Base-by-base conservation (phyloP, 306 rosid species). In the Sphenostylis stenocarpa region DNA sequence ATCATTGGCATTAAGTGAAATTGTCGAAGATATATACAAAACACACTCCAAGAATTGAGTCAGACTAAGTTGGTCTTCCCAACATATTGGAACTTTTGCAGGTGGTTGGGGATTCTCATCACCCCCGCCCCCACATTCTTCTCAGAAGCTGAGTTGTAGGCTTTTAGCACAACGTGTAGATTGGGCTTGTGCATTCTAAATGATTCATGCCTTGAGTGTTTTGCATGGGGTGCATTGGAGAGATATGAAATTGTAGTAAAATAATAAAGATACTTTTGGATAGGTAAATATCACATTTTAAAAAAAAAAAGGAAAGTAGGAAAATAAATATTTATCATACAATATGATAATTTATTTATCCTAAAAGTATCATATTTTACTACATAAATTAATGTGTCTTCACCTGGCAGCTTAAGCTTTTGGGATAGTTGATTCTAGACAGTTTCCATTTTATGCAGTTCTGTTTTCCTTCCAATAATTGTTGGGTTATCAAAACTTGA, bases 401-500 rank as follows among this genome's bases (percentile, higher is more conserved):
- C 28, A 9, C 28, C 4, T 20, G 26, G 8, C 13, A 11, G 31
- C 33, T 17, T 20, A 64, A 4, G 33, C 12, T 64, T 64, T 19
- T 38, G 17, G 29, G 19, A 20, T 64, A 11, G 17, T 20, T 38
- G 49, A 20, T 41, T 66, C 20, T 13, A 41, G 72, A 41, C 19
- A 13, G 55, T 19, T 61, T 61, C 21, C 44, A 26, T 62, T 14
- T 29, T 20, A 13, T 71, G 6, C 14, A 10, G 60, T 44, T 86
- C 3, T 58, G 52, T 67, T 44, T 57, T 14, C 23, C 23, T 33
- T 7, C 24, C 45, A 48, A 58, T 19, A 64, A 61, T 61, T 67
- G 41, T 76, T 33, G 20, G 48, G 57, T 73, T 64, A 20, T 43
- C 28, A 72, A 31, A 55, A 72, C 49, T 77, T 81, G 20, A 14